These are phyloP conservation scores for Mimosa bimucronata DNA, from an alignment of 306 rosid species.

Conservation along the genomic window DNA sequence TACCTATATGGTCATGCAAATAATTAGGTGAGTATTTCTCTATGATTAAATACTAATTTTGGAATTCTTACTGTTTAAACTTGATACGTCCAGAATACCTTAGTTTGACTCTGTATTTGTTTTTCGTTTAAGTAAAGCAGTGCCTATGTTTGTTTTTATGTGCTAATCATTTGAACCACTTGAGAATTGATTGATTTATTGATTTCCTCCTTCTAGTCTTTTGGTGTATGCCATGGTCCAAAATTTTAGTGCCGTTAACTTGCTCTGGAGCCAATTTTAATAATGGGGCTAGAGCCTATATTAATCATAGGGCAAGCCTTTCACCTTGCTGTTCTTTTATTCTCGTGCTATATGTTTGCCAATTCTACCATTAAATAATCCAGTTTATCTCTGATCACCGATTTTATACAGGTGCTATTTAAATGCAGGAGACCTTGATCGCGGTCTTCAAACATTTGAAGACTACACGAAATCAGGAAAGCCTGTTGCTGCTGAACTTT, in stretches of 20 bases:
- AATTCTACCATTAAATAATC: conserved; percentile 15
- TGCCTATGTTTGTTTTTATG: not conserved
- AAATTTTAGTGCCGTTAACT: conserved; percentile 19
- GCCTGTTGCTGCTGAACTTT: conserved; percentile 54
- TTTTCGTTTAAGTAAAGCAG: not conserved
- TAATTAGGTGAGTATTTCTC: conserved; percentile 64
- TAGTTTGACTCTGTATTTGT: conserved; percentile 14
- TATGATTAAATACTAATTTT: conserved; percentile 9
- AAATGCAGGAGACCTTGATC: conserved; percentile 76
- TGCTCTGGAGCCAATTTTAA: not conserved
- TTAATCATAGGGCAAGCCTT: not conserved
- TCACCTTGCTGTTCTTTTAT: conserved; percentile 23
- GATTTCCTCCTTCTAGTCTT: conserved; percentile 19
- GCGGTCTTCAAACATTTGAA: conserved; percentile 63
- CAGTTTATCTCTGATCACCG: conserved; percentile 32
- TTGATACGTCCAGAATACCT: conserved; percentile 26
- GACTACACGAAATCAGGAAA: conserved; percentile 50
- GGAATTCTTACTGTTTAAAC: conserved; percentile 11
- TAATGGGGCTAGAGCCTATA: not conserved
- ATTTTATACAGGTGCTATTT: conserved; percentile 75
- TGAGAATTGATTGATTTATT: conserved; percentile 10
- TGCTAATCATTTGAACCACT: conserved; percentile 10
- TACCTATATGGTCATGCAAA: conserved; percentile 64
- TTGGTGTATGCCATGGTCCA: conserved; percentile 26
- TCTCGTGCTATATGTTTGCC: conserved; percentile 10